Base-by-base conservation (phyloP, 768 basidiomycete species). In the Xerocomus potaroensis region DNA sequence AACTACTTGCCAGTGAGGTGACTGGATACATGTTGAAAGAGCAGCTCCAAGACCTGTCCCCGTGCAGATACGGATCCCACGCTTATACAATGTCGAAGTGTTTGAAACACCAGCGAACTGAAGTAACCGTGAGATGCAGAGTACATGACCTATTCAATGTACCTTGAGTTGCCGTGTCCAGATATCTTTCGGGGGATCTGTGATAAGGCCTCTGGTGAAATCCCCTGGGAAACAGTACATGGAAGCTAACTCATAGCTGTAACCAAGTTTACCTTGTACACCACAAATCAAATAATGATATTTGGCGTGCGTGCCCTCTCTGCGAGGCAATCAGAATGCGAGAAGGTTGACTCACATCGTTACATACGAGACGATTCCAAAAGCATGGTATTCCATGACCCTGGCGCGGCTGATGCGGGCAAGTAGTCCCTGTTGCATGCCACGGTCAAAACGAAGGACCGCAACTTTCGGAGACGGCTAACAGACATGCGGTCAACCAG, bases 131-230 rank as follows among this genome's bases (percentile, higher is more conserved):
- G 45, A 53, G 49, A 47, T 22, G 8, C 16, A 26, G 7, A 14
- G 18, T 18, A 21, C 29, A 45, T 68, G 8, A 23, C 8, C 24
- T 6, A 26, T 26, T 18, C 10, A 16, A 3, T 36, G 33, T 53
- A 82, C 84, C 81, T 90, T 90, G 24, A 89, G 69, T 65, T 89
- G 77, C 41, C 87, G 81, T 11, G 87, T 89, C 87, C 87, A 90
- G 32, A 89, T 65, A 23, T 73, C 76, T 56, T 72, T 79, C 19
- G 86, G 86, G 33, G 84, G 84, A 58, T 85, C 71, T 48, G 75
- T 71, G 53, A 89, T 83, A 18, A 89, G 78, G 45, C 80, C 73
- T 45, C 73, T 75, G 29, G 87, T 90, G 65, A 90, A 90, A 65
- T 90, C 87, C 37, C 85, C 82, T 73, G 51, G 26, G 37, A 47